Conservation (phyloP, 441 rosid genomes). For the Eugenia klotzschiana region DNA sequence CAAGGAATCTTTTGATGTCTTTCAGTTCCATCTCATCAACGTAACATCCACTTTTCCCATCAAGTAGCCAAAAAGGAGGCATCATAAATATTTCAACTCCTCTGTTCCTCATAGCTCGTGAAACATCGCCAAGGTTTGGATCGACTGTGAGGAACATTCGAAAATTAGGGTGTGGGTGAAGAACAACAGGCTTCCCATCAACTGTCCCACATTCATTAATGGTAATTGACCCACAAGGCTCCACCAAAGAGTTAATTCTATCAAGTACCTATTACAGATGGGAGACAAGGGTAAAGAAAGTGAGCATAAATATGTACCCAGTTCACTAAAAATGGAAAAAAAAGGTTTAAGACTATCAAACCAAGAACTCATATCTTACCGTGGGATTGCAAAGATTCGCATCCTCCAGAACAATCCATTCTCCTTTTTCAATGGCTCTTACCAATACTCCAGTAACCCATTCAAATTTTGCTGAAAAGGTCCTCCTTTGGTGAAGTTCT, state of each 20-base stretch:
- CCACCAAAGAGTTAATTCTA: constrained; percentile 96
- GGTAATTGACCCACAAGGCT: constrained; percentile 80
- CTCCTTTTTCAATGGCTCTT: constrained; percentile 94
- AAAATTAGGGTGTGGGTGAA: constrained; percentile 78
- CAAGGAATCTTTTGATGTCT: constrained; percentile 63
- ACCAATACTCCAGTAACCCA: constrained; percentile 86
- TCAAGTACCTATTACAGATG: constrained; percentile 69
- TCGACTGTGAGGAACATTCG: constrained; percentile 81
- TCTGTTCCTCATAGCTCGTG: constrained; percentile 97
- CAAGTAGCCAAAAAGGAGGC: constrained; percentile 80
- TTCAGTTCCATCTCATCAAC: constrained; percentile 39
- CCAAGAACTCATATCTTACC: constrained; percentile 24
- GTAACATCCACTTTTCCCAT: constrained; percentile 21
- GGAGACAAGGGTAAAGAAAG: neutral
- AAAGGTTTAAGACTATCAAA: neutral
- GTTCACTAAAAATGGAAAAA: neutral
- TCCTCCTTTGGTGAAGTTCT: constrained; percentile 23
- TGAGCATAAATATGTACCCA: neutral
- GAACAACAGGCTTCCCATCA: constrained; percentile 79
- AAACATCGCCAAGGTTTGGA: constrained; percentile 84
- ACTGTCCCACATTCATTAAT: constrained; percentile 82
- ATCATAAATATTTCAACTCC: constrained; percentile 94
- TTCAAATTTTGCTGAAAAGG: constrained; percentile 70
- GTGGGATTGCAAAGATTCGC: constrained; percentile 99
- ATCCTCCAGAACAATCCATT: constrained; percentile 88